Base-by-base conservation (phyloP, 2,329 filamentous ascomycete species). In the Trichophyton equinum region DNA sequence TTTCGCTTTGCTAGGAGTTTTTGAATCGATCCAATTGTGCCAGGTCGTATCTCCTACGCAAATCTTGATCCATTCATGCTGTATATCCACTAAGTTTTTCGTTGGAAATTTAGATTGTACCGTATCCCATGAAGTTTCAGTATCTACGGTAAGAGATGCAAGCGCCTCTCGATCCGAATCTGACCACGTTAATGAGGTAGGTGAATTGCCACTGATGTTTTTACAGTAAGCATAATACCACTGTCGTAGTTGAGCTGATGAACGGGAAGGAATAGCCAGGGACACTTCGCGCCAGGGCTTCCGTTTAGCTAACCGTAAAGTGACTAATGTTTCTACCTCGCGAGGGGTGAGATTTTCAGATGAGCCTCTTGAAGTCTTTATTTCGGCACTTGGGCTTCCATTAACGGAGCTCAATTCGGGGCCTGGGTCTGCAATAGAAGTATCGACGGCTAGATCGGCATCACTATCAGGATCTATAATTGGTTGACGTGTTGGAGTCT, bases 191-290 rank as follows among this genome's bases (percentile, higher is more conserved):
- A 20, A 15, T 9, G 9, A 42, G 49, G 11, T 30, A 9, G 27
- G n/a, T 6, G 9, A 44, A 20, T 9, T 33, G 7, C 11, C 13
- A 15, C 38, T 60, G 38, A 44, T 51, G 9, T 44, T 42, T 13
- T 36, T 47, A 33, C 58, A 62, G 22, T 57, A 47, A 13, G 56
- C 59, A 57, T 60, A 64, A 46, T 65, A 65, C 64, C 62, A 65
- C 20, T 62, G 58, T 22, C 61, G 62, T 18, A 65, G 9, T 27
- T 62, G 61, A 22, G 40, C 46, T 6, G 36, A 13, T 13, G 56
- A 57, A n/a, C 60, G 55, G 7, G 42, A 40, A 6, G 64, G 64
- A 20, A 65, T 57, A 13, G 59, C 33, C 22, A 47, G 36, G 9
- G 59, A 58, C 8, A 65, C 58, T 11, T 64, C 57, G 11, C 60